A percentile compares a stretch with the other conserved stretches of the same genome.
These are phyloP conservation scores for Phlyctochytrium arcticum DNA, from an alignment of 192 early-diverging fungal species.

Conservation along the genomic window DNA sequence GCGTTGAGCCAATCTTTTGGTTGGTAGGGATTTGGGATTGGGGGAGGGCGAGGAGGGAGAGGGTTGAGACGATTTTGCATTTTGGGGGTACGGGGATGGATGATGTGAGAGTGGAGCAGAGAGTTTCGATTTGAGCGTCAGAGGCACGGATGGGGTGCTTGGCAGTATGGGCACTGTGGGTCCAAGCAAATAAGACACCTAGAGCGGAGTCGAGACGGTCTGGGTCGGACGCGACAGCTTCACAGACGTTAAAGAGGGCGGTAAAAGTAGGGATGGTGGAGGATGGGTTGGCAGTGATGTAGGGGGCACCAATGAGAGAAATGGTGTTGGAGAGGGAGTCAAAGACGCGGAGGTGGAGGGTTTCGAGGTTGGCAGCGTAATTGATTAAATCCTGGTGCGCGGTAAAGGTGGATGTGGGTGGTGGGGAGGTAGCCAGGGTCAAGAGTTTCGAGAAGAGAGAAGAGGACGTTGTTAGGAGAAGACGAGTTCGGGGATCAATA, in stretches of 20 bases:
- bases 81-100: neutral
- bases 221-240: neutral
- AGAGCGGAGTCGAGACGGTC: conserved; percentile 6
- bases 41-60: neutral
- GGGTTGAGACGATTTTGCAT: neutral
- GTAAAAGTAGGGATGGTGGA: neutral
- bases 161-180: neutral
- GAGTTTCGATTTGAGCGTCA: too few species aligned
- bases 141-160: neutral
- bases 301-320: neutral
- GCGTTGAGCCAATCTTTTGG: neutral
- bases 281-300: neutral
- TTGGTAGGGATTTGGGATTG: neutral
- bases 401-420: neutral
- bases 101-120: too few species aligned
- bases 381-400: too few species aligned
- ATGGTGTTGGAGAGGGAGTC: conserved; percentile 2
- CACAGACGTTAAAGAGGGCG: conserved; percentile 1
- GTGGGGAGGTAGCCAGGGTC: neutral
- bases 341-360: conserved; percentile 8
- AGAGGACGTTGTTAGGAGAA: neutral
- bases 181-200: too few species aligned
- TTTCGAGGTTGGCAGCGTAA: too few species aligned
- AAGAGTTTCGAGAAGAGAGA: neutral
- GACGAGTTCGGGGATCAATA: neutral